Evolutionary conservation across 768 basidiomycete species (phyloP).

Genomic region (Lentinula aciculospora): DNA sequence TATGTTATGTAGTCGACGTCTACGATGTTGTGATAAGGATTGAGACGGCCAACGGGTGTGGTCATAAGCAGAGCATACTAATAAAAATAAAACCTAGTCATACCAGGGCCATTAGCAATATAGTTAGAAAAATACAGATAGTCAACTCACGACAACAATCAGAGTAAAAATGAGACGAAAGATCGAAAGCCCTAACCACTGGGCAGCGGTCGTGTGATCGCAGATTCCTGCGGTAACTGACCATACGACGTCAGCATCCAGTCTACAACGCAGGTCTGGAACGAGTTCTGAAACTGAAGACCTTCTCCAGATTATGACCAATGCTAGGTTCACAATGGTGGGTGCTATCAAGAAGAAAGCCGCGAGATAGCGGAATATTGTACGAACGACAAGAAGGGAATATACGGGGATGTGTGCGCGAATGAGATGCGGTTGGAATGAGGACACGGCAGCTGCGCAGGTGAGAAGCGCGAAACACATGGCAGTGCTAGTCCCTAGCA

Average conservation of each 20-base stretch:
- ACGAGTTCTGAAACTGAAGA: conserved; percentile 29
- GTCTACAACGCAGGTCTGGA: conserved; percentile 41
- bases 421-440: conserved; percentile 32
- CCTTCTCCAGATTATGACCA: conserved; percentile 50
- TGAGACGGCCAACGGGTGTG: conserved; percentile 18
- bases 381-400: conserved; percentile 23
- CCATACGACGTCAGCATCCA: conserved; percentile 70
- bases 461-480: conserved; percentile 34
- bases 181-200: conserved; percentile 49
- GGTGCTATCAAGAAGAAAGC: conserved; percentile 45
- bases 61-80: conserved; percentile 19
- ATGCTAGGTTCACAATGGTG: conserved; percentile 47
- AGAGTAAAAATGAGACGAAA: conserved; percentile 51
- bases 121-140: background rate
- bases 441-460: conserved; percentile 30
- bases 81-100: conserved; percentile 15
- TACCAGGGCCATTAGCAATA: conserved; percentile 2
- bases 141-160: conserved; percentile 43
- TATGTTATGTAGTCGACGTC: background rate
- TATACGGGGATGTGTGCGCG: conserved; percentile 23
- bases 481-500: conserved; percentile 42
- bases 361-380: conserved; percentile 33
- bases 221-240: conserved; percentile 30
- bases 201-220: conserved; percentile 29
- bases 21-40: conserved; percentile 7